Evolutionary conservation across 1,284 basidiomycete genomes (phyloP), one percentile per base, ranked within the genome.

Genomic region (Tilletia horrida): DNA sequence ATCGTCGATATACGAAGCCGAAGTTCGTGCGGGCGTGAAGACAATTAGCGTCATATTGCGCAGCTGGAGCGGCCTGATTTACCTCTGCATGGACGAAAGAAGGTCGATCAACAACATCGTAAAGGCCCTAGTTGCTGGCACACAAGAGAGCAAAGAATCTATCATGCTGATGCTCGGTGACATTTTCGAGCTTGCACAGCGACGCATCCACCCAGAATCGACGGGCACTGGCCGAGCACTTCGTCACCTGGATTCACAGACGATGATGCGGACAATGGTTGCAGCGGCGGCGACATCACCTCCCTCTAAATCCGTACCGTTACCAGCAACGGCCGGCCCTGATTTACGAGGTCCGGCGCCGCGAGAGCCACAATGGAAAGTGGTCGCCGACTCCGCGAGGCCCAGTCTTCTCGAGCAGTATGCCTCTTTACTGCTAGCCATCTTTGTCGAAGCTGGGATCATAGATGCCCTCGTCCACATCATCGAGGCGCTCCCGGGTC

Each of bases 1-100:
- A 88, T 89, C 2, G 78, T 87, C 25, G 44, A 65, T 63, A 7
- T 72, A 77, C 62, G 75, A 77, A 29, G 80, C 75, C 3, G 67
- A 88, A 59, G 89, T 97, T 83, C 86, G 88, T 74, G 86, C 88
- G 23, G 90, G 89, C 72, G 86, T 90, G 2, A 89, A 87, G 74
- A 88, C 95, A 62, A 88, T 96, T 48, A 88, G 89, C 48, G 86
- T 90, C 44, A 89, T 97, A 85, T 83, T 99, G 62, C 87, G 91
- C 59, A 93, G 91, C 11, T 99, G 95, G 94, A 90, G 91, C 71
- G 95, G 94, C 8, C 83, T 98, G 40, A 88, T 97, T 85, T 97
- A 97, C 81, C 89, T 97, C 72, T 96, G 92, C 82, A 89, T 94
- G 87, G 87, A 94, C 79, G 87, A 92, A 75, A 90, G 90, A 84